Percentiles rank a stretch among this genome's conserved stretches.
Conservation (phyloP, 192 early-diverging fungal genomes). For the Mortierella claussenii region DNA sequence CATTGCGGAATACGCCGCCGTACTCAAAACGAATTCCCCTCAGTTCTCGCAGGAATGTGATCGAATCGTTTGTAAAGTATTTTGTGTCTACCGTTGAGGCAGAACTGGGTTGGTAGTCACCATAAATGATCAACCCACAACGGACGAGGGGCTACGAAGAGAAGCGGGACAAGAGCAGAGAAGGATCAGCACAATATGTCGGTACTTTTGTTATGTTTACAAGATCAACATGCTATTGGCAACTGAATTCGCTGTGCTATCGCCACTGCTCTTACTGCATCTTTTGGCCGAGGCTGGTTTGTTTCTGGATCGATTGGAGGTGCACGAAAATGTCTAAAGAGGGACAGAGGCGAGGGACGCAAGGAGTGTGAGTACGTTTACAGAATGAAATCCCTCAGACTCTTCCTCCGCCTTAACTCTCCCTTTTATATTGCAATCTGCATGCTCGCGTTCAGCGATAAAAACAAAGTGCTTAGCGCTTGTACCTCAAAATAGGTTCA, state of each 20-base stretch:
- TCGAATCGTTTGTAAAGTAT: conserved; percentile 61
- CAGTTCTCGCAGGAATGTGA: conserved; percentile 58
- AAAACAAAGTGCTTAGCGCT: too few species aligned
- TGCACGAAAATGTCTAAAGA: conserved; percentile 58
- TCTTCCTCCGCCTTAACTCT: too few species aligned
- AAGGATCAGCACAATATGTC: background rate
- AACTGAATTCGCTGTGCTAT: background rate
- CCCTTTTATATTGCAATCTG: too few species aligned
- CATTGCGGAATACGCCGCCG: conserved; percentile 67
- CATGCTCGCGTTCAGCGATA: too few species aligned
- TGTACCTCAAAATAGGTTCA: conserved; percentile 66
- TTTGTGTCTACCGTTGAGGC: conserved; percentile 59
- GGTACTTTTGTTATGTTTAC: too few species aligned
- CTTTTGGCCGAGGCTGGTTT: conserved; percentile 58
- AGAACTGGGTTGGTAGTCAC: conserved; percentile 64
- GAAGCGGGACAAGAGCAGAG: background rate
- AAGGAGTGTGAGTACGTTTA: too few species aligned
- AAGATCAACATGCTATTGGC: too few species aligned
- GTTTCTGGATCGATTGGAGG: conserved; percentile 62
- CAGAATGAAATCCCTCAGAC: too few species aligned
- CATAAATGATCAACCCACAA: conserved; percentile 65
- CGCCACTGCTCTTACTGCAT: conserved; percentile 56
- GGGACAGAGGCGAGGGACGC: background rate
- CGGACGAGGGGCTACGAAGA: conserved; percentile 59
- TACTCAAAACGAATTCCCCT: conserved; percentile 58